A percentile compares a stretch with the other conserved stretches of the same genome.
phyloP scores from a whole-genome alignment of 768 basidiomycete species.

The Calocybe gangraenosa region DNA sequence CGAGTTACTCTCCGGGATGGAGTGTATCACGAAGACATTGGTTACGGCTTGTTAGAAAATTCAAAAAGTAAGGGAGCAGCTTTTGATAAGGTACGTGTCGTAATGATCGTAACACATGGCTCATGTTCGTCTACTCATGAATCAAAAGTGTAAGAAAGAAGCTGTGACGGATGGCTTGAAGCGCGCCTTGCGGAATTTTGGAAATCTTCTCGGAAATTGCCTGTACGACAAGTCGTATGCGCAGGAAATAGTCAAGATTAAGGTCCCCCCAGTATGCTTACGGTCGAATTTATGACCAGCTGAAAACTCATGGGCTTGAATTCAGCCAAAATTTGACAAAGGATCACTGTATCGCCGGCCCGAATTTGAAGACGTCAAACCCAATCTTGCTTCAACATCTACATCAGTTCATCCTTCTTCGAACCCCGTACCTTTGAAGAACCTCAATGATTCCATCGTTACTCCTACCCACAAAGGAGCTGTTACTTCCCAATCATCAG shows the following conservation, averaged over 20 bases:
- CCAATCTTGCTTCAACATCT: constrained; percentile 17
- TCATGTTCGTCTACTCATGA: not conserved
- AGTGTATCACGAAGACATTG: constrained; percentile 88
- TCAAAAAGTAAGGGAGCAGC: constrained; percentile 79
- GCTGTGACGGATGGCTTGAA: constrained; percentile 95
- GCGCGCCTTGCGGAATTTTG: constrained; percentile 86
- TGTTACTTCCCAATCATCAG: too few species aligned
- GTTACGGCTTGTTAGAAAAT: constrained; percentile 87
- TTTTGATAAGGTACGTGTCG: constrained; percentile 76
- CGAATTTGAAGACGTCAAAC: constrained; percentile 54
- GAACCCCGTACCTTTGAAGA: constrained; percentile 3
- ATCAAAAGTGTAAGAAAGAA: constrained; percentile 89
- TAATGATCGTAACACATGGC: not conserved
- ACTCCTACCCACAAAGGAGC: constrained; percentile 5
- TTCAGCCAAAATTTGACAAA: constrained; percentile 67
- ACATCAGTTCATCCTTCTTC: constrained; percentile 6
- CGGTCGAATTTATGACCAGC: not conserved
- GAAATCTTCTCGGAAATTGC: constrained; percentile 93
- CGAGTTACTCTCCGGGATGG: constrained; percentile 88
- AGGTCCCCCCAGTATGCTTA: constrained; percentile 69
- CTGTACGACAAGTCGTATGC: constrained; percentile 94
- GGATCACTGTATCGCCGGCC: constrained; percentile 66
- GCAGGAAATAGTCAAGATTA: constrained; percentile 82
- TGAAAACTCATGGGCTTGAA: not conserved
- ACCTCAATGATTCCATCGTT: constrained; percentile 1